Conservation (phyloP, 1,284 basidiomycete genomes). For the Cryptococcus sp. region DNA sequence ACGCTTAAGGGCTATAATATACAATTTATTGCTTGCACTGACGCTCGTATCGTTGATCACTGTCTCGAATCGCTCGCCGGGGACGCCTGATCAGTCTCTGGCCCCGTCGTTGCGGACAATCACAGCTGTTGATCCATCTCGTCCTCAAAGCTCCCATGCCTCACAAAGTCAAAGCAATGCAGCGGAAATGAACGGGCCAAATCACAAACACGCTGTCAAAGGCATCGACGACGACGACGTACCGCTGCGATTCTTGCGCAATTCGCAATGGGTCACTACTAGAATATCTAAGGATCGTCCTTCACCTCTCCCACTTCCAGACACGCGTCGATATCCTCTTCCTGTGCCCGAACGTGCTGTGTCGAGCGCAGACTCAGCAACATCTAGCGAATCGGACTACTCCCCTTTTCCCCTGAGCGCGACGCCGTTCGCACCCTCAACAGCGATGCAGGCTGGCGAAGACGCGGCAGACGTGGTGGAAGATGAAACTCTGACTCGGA, state of each 20-base stretch:
- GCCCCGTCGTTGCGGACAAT: slow-evolving; percentile 16
- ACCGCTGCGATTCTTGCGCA: slow-evolving; percentile 31
- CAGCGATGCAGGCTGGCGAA: slow-evolving; percentile 25
- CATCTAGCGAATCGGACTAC: slow-evolving; percentile 11
- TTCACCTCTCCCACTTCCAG: slow-evolving; percentile 26
- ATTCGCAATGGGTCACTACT: slow-evolving; percentile 26
- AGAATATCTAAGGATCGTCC: slow-evolving; percentile 29
- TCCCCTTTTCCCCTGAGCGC: slow-evolving; percentile 32
- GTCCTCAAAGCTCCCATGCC: no score
- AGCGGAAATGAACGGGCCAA: no score
- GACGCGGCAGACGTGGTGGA: slow-evolving; percentile 14
- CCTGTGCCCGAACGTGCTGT: no score
- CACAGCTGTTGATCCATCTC: no score
- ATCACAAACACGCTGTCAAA: background rate
- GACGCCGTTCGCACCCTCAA: slow-evolving; percentile 25
- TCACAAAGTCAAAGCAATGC: no score
- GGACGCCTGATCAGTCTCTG: slow-evolving; percentile 32
- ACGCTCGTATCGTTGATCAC: slow-evolving; percentile 30
- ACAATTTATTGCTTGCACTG: slow-evolving; percentile 29
- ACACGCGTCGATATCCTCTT: background rate
- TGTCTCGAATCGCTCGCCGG: slow-evolving; percentile 24
- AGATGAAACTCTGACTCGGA: background rate
- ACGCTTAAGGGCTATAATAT: slow-evolving; percentile 25
- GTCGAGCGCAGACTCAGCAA: background rate
- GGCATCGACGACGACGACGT: slow-evolving; percentile 32